These are phyloP conservation scores for Sporothrix schenckii DNA, from an alignment of 2,329 filamentous ascomycete genomes.

Conservation along the genomic window DNA sequence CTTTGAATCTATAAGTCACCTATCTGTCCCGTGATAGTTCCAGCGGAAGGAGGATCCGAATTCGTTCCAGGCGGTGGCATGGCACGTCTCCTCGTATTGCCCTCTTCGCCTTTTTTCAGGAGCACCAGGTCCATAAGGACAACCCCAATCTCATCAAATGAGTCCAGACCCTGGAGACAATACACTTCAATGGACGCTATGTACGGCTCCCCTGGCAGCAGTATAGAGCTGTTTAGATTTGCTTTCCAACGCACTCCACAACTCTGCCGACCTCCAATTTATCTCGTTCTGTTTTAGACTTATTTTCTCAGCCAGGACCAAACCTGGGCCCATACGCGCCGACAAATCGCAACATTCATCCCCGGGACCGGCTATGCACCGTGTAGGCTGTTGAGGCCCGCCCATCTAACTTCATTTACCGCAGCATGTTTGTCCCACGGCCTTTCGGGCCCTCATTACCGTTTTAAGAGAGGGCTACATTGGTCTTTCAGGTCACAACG, in stretches of 20 bases:
- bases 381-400: slow-evolving; percentile 28
- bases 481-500: background rate
- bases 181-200: background rate
- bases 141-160: background rate
- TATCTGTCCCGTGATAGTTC: background rate
- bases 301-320: background rate
- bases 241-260: background rate
- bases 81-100: background rate
- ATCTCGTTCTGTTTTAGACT: background rate
- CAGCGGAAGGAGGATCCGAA: background rate
- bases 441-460: slow-evolving; percentile 32
- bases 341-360: slow-evolving; percentile 12
- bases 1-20: background rate
- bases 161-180: slow-evolving; percentile 1
- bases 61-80: background rate
- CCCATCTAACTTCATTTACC: slow-evolving; percentile 30
- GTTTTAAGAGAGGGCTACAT: background rate
- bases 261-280: background rate
- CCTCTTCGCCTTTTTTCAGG: background rate
- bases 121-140: background rate
- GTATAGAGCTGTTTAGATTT: background rate
- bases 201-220: background rate
- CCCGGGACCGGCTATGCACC: slow-evolving; percentile 29
- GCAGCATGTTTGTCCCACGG: slow-evolving; percentile 10
- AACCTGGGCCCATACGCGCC: background rate